These are phyloP conservation scores for Beverwykella pulmonaria DNA, from an alignment of 495 filamentous ascomycete genomes.

Conservation along the genomic window DNA sequence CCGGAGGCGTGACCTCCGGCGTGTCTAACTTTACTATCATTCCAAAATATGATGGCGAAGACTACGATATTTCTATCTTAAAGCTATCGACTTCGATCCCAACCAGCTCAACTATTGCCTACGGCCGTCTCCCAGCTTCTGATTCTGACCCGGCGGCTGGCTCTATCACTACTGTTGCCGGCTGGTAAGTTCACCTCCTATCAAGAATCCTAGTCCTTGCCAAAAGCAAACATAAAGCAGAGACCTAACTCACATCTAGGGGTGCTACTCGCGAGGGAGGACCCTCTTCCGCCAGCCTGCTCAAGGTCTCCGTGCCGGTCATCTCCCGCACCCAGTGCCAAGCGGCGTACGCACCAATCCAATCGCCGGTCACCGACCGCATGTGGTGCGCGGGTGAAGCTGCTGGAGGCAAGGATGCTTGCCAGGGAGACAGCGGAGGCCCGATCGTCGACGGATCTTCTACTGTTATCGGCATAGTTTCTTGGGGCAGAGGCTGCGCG, in stretches of 20 bases:
- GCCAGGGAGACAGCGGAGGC: conserved; percentile 25
- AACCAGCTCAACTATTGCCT: conserved; percentile 17
- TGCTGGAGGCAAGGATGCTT: conserved; percentile 19
- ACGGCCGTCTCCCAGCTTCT: neutral
- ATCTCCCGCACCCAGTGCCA: conserved; percentile 15
- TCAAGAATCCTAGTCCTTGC: no score
- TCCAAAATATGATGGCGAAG: no score
- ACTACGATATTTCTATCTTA: conserved; percentile 16
- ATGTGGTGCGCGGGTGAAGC: conserved; percentile 15
- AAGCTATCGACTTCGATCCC: conserved; percentile 12
- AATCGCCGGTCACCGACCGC: neutral
- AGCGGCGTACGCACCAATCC: conserved; percentile 4
- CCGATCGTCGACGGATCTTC: conserved; percentile 7
- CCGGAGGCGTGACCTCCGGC: neutral
- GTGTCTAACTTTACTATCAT: conserved; percentile 5
- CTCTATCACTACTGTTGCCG: conserved; percentile 5
- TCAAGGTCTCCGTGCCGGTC: conserved; percentile 14
- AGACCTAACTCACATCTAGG: no score
- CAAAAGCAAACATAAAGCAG: no score
- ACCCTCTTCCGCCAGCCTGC: neutral
- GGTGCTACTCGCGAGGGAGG: conserved; percentile 2
- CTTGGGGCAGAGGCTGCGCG: conserved; percentile 17
- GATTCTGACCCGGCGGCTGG: conserved; percentile 15
- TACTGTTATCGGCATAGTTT: conserved; percentile 3
- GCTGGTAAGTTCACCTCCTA: conserved; percentile 4